A percentile compares a stretch with the other conserved stretches of the same genome.
These are phyloP conservation scores for Forsythia suspensa DNA, from an alignment of 257 asterid genomes.

Conservation along the genomic window DNA sequence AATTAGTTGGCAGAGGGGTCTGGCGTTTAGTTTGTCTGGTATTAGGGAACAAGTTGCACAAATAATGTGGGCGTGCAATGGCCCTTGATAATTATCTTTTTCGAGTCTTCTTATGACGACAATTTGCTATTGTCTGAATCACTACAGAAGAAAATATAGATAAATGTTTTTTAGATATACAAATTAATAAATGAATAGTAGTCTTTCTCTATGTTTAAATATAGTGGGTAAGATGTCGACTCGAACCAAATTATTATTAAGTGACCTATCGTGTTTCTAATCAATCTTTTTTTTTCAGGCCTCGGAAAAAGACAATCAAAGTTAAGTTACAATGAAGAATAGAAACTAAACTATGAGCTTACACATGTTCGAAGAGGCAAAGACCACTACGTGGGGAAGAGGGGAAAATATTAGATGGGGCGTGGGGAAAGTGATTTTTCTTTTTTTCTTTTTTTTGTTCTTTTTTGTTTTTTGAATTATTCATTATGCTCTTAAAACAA, in stretches of 20 bases:
- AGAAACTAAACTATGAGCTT: no score
- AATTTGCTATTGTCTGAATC: background rate
- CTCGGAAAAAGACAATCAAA: background rate
- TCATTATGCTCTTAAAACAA: no score
- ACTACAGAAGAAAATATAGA: background rate
- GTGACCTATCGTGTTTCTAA: background rate
- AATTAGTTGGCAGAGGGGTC: constrained; percentile 25
- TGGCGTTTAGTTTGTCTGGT: constrained; percentile 15
- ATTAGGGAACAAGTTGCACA: constrained; percentile 13
- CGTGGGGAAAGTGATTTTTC: background rate
- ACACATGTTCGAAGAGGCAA: no score
- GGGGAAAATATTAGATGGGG: background rate
- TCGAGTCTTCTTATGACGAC: background rate
- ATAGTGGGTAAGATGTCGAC: background rate
- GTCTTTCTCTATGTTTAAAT: background rate
- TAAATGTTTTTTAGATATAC: background rate
- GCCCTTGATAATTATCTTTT: background rate
- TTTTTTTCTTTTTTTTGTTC: no score
- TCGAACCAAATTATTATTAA: no score
- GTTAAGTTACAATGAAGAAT: no score
- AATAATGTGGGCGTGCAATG: background rate
- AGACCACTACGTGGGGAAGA: background rate
- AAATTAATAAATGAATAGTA: background rate
- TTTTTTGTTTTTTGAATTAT: no score
- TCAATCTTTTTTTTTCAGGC: no score